A percentile compares a stretch with the other conserved stretches of the same genome.
These are phyloP conservation scores for Tolypocladium ophioglossoides DNA, from an alignment of 2,329 filamentous ascomycete species.

Conservation along the genomic window DNA sequence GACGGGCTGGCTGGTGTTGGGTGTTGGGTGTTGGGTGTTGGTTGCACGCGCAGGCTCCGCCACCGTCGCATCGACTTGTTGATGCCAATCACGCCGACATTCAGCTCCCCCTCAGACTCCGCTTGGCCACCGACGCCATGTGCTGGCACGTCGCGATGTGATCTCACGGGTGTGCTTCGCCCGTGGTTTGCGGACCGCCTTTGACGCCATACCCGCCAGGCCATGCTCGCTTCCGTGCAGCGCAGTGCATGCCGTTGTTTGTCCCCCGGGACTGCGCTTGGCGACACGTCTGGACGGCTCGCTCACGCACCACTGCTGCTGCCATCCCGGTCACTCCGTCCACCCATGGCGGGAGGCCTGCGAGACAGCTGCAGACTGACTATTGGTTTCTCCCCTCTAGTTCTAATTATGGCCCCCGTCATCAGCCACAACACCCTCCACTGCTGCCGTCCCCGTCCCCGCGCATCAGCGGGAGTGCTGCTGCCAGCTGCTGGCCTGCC, in stretches of 20 bases:
- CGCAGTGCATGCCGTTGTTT: not conserved
- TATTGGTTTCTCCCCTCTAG: not conserved
- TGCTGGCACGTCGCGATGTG: not conserved
- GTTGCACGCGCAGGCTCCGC: constrained; percentile 4
- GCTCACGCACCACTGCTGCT: not conserved
- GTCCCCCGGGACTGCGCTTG: not conserved
- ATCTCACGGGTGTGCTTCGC: not conserved
- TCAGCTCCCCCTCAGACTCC: constrained; percentile 1
- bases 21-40: too few relatives aligned
- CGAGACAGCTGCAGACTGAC: not conserved
- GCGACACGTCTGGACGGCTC: not conserved
- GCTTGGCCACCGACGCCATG: constrained; percentile 6
- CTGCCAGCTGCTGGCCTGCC: not conserved
- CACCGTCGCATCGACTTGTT: constrained; percentile 9
- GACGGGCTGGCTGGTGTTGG: too few relatives aligned
- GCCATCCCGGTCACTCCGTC: not conserved
- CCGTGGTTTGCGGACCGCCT: not conserved
- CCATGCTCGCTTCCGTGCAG: not conserved
- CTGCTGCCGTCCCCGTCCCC: not conserved
- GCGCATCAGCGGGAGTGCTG: not conserved
- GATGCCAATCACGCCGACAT: constrained; percentile 5
- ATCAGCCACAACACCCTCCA: not conserved
- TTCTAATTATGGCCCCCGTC: constrained; percentile 1
- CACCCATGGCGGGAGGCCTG: not conserved
- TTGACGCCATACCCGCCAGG: constrained; percentile 8